Base-by-base conservation (phyloP, 75 land plant species). In the Ceratopteris richardii region DNA sequence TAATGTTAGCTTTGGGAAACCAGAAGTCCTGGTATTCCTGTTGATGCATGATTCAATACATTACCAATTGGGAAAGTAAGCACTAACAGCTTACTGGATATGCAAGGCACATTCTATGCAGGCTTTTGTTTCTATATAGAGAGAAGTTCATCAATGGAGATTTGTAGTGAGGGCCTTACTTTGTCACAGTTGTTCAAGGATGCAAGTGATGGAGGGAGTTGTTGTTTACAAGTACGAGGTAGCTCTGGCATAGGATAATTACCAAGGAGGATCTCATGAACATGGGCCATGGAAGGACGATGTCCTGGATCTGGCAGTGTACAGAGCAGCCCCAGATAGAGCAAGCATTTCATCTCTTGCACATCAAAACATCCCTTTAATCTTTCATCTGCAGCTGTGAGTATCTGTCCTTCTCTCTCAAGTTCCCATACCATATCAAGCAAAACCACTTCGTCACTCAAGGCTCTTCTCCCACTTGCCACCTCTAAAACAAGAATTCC, bases 401-500 rank as follows among this genome's bases (percentile, higher is more conserved):
- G 18, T 2, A 56, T 18, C 27, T 56, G 23, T 12, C 37, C 58
- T 31, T 31, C 30, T 0, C 21, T 18, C 30, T 56, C 36, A 4
- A 56, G 20, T 16, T 56, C 58, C 58, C 58, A 56, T 29, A 56
- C 67, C 66, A 59, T 63, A 40, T 63, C 73, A 17, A 64, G 66
- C 36, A 70, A 9, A 24, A 56, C 33, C 14, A 26, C 30, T 14
- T 20, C 36, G 17, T 17, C 58, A 6, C 51, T 50, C 9, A 64
- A 19, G 18, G 77, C 28, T 26, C 53, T 63, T 24, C 72, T 43
- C 1, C 77, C 77, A 28, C 72, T 62, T 0, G 62, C 71, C 21
- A 74, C 54, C 46, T 74, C 72, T 0, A 74, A 24, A 0, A 24
- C 39, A 9, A 74, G 56, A 16, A 57, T 47, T 0, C 77, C 77